Evolutionary conservation across 2,329 filamentous ascomycete species (phyloP), one percentile per base, ranked within the genome.

Genomic region (Cladosporium colombiae): DNA sequence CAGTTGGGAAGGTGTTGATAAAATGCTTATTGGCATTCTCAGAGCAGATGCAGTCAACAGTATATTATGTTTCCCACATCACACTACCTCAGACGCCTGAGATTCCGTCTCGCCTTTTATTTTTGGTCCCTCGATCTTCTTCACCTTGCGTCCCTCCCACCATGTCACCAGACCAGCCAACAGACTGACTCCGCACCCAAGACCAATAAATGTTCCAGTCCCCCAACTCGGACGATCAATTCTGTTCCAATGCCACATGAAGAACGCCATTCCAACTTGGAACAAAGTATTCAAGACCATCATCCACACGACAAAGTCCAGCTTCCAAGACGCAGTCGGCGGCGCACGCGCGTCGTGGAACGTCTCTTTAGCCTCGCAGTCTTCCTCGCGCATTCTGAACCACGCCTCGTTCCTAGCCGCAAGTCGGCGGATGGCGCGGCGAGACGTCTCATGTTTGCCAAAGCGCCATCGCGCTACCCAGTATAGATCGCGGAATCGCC

Each of bases 401-500:
- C 63, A 65, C 5, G 63, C 59, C 16, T 65, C 56, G 29, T 65
- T 65, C 5, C 56, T 40, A 3, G 53, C 63, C n/a, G 63, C 63
- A 25, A 65, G 55, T 10, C 56, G 63, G 14, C 49, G 31, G 5
- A 62, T 62, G 14, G 63, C 63, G 1, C 90, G 90, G 8, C 53
- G 60, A 6, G 60, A 62, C 1, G 86, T 79, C 60, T 88, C 83
- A 1, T 90, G 82, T 11, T 27, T 46, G 25, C 65, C 68, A 0
- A 89, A 50, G 37, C 90, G 84, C 78, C 85, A 93, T 72, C 84
- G 83, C 56, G 89, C 76, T 49, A 92, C 81, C 74, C 86, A 91
- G 75, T 89, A 93, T 11, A 91, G 78, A 75, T 95, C 91, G 33
- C 91, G 84, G 71, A 93, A 89, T 33, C 92, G 86, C 91, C 91